These are phyloP conservation scores for Actinomortierella ambigua DNA, from an alignment of 371 early-diverging fungal genomes.

Conservation along the genomic window DNA sequence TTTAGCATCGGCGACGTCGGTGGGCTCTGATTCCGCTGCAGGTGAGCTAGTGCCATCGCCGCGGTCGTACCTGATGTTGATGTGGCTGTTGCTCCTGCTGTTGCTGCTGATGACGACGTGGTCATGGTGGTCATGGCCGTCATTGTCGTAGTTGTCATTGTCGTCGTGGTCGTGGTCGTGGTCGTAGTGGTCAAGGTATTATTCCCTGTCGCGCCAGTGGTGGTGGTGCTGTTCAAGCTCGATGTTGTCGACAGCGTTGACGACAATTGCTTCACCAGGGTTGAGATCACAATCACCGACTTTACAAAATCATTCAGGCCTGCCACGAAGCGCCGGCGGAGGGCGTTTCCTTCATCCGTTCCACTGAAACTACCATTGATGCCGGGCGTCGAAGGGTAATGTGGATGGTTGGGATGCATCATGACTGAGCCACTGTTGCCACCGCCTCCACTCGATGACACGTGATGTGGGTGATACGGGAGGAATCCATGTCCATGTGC, in stretches of 20 bases:
- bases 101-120: conserved; percentile 8
- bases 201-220: too few relatives aligned
- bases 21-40: not conserved
- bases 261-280: conserved; percentile 28
- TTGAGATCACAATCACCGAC: conserved; percentile 37
- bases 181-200: not conserved
- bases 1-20: not conserved
- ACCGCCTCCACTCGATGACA: too few relatives aligned
- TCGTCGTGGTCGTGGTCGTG: not conserved
- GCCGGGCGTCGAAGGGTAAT: conserved; percentile 1
- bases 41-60: conserved; percentile 3
- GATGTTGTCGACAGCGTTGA: not conserved
- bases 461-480: conserved; percentile 10
- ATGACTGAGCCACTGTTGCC: too few relatives aligned
- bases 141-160: not conserved
- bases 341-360: conserved; percentile 18
- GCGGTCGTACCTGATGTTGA: not conserved
- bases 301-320: conserved; percentile 39
- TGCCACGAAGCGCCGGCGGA: conserved; percentile 32
- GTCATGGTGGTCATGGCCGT: not conserved
- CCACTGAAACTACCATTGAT: not conserved
- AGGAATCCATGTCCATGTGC: too few relatives aligned
- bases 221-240: not conserved
- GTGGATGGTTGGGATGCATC: conserved; percentile 4
- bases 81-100: conserved; percentile 4